A percentile compares a stretch with the other conserved stretches of the same genome.
These are phyloP conservation scores for Parachlorella kessleri DNA, from an alignment of 139 green algal genomes.

Conservation along the genomic window DNA sequence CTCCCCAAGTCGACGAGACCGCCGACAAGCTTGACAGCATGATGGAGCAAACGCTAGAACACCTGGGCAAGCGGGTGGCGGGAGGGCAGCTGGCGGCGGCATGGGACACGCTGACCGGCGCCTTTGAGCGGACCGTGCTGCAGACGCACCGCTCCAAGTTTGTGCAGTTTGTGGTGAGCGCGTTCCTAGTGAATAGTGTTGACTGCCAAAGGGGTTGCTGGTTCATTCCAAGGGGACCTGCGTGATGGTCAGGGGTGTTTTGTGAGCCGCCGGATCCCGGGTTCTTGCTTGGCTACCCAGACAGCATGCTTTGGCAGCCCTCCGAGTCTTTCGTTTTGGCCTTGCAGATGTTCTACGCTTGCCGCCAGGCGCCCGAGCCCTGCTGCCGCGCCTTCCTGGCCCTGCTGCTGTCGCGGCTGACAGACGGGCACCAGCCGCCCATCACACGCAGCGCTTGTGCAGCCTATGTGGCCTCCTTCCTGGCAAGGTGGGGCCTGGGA, in stretches of 20 bases:
- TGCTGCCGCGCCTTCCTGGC: constrained; percentile 57
- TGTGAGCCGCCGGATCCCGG: too few species aligned
- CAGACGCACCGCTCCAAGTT: constrained; percentile 91
- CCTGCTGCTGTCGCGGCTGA: constrained; percentile 60
- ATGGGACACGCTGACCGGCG: constrained; percentile 68
- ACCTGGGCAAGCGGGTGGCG: constrained; percentile 55
- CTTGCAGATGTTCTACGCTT: constrained; percentile 78
- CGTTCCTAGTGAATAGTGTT: too few species aligned
- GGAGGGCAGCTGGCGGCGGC: constrained; percentile 46
- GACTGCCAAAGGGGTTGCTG: too few species aligned
- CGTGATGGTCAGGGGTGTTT: too few species aligned
- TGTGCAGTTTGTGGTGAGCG: constrained; percentile 79
- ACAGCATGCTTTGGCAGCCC: too few species aligned
- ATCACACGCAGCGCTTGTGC: constrained; percentile 73
- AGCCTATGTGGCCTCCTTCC: constrained; percentile 88
- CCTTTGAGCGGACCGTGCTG: constrained; percentile 81
- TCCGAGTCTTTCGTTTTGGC: too few species aligned
- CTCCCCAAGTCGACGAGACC: constrained; percentile 46
- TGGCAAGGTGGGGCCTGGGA: constrained; percentile 47
- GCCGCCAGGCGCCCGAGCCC: constrained; percentile 37
- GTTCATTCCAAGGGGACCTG: too few species aligned
- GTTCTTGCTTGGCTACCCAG: too few species aligned
- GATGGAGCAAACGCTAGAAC: constrained; percentile 84
- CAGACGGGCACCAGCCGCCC: constrained; percentile 52
- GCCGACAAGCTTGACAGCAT: constrained; percentile 90